Evolutionary conservation across 2,329 filamentous ascomycete species (phyloP).

Genomic region (Daldinia sp.): DNA sequence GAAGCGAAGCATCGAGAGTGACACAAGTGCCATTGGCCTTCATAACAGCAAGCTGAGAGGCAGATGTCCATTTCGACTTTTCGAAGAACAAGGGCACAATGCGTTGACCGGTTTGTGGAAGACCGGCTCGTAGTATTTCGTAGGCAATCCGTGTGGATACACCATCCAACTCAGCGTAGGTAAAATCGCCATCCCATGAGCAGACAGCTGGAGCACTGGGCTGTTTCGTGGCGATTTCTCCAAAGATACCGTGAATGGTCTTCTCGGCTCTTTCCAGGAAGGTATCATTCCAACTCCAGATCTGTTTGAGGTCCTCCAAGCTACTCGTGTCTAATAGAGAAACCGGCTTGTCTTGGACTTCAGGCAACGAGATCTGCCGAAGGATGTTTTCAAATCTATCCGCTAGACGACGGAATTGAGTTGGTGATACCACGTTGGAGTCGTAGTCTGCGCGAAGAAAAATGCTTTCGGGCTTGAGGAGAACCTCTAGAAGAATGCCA

Average conservation of each 20-base stretch:
- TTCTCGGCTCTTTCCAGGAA: constrained; percentile 6
- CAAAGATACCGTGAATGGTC: not conserved
- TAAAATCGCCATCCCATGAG: constrained; percentile 6
- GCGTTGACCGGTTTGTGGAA: not conserved
- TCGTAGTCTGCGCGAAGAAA: constrained; percentile 21
- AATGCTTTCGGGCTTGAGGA: constrained; percentile 42
- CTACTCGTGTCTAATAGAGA: not conserved
- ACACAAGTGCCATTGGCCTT: not conserved
- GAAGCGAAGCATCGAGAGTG: not conserved
- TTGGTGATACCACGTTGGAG: constrained; percentile 5
- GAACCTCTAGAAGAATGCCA: constrained; percentile 59
- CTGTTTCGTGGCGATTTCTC: not conserved
- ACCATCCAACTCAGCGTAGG: not conserved
- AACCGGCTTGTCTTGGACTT: not conserved
- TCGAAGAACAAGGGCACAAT: not conserved
- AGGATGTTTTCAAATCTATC: constrained; percentile 24
- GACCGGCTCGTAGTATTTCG: not conserved
- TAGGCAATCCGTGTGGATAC: not conserved
- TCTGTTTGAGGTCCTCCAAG: constrained; percentile 13
- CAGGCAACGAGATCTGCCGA: constrained; percentile 9
- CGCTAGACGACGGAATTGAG: constrained; percentile 7
- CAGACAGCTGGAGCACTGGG: not conserved
- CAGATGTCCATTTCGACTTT: not conserved
- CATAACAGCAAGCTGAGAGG: not conserved
- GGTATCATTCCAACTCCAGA: constrained; percentile 26